These are phyloP conservation scores for Schwanniomyces pseudopolymorphus DNA, from an alignment of 805 yeast species.

Conservation along the genomic window DNA sequence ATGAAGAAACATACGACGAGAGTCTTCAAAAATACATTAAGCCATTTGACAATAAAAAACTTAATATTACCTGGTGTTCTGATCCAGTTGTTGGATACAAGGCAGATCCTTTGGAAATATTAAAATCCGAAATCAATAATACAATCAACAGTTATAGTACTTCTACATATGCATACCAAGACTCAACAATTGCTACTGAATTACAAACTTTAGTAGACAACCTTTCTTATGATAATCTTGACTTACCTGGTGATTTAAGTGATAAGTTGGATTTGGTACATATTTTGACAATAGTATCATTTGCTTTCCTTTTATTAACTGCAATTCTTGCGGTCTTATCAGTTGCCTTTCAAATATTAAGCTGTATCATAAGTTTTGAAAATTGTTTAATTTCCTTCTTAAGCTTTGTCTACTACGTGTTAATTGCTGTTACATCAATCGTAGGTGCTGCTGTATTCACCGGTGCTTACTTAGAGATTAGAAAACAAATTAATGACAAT, in stretches of 20 bases:
- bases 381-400: conserved; percentile 46
- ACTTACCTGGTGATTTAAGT: conserved; percentile 55
- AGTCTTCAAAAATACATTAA: conserved; percentile 8
- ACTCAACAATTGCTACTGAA: conserved; percentile 14
- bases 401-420: conserved; percentile 41
- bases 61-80: conserved; percentile 50
- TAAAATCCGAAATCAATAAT: conserved; percentile 31
- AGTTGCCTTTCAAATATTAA: conserved; percentile 47
- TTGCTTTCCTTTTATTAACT: conserved; percentile 37
- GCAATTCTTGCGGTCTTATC: conserved; percentile 42
- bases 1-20: conserved; percentile 4
- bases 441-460: conserved; percentile 60
- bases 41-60: conserved; percentile 27
- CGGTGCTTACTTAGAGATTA: conserved; percentile 54
- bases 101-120: conserved; percentile 50
- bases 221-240: conserved; percentile 29
- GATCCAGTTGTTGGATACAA: conserved; percentile 53
- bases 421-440: conserved; percentile 45
- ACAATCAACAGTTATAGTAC: conserved; percentile 21
- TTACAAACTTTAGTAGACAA: conserved; percentile 21
- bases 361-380: conserved; percentile 41
- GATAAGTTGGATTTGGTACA: conserved; percentile 46
- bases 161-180: conserved; percentile 16
- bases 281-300: conserved; percentile 55
- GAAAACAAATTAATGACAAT: conserved; percentile 50